Base-by-base conservation (phyloP, 257 asterid genomes). In the Vinca minor region DNA sequence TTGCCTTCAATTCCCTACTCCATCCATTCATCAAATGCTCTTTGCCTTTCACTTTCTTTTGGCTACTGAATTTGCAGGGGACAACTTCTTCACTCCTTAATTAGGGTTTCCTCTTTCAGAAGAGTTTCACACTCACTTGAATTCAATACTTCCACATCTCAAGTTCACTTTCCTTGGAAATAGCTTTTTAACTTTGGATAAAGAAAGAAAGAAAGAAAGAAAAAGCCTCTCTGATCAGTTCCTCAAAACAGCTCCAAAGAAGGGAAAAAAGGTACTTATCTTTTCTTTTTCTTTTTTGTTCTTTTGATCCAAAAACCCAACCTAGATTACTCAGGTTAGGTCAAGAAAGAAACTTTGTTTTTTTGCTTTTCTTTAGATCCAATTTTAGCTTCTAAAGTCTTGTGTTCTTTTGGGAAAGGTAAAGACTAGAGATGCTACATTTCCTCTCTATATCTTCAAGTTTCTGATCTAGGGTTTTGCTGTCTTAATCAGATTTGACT, bases 11-110 rank as follows among this genome's bases (percentile, higher is more conserved):
- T 34, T 78, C 81, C 86, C 64, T 59, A 64, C 79, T 59, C 80
- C 73, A 81, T 82, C 71, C 89, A 76, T 82, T 79, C 84, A 80
- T 81, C 78, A 77, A 74, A 76, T 81, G 73, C 81, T 76, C 76
- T 72, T 70, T 74, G 76, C 70, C 72, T 67, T 52, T 59, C 62
- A 1, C 68, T 75, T 56, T 63, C 15, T 38, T 68, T 29, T 61
- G n/a, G 21, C 57, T 62, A 61, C 78, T 69, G 68, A 65, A 76
- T 69, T 72, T 68, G 70, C 67, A 69, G 75, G 71, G 66, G 61
- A 58, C 71, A 63, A 55, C 54, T 47, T 35, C 59, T n/a, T 66
- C 69, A 69, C 65, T 62, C 74, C 71, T 34, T 67, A 66, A 70
- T 62, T 77, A 77, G 82, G 82, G 79, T 73, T 77, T 70, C 73